Conservation (phyloP, 75 land plant species). For the Picea glauca region DNA sequence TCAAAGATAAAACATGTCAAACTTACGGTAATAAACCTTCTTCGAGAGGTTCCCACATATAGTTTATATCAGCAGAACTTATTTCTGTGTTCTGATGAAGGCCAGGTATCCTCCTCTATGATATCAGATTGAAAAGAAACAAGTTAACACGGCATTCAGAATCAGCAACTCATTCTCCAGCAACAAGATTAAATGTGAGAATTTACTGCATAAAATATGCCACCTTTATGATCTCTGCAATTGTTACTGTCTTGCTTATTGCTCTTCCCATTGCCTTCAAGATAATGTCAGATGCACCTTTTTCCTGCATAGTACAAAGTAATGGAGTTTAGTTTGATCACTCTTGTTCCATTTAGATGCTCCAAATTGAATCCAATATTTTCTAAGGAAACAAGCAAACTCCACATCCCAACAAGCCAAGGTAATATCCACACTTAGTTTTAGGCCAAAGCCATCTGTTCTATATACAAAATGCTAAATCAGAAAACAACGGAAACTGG, state of each 20-base stretch:
- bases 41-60: conserved; percentile 49
- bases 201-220: neutral
- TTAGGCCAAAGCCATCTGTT: neutral
- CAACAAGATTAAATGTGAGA: neutral
- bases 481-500: neutral
- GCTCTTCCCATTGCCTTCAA: conserved; percentile 97
- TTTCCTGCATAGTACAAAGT: conserved; percentile 45
- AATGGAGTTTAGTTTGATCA: neutral
- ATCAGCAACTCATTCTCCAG: neutral
- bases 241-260: conserved; percentile 91
- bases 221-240: conserved; percentile 91
- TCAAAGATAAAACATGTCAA: neutral
- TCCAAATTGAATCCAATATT: neutral
- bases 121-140: neutral
- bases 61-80: conserved; percentile 44
- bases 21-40: conserved; percentile 56
- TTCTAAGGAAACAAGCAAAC: neutral
- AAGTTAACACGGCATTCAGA: neutral
- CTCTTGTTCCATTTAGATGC: neutral
- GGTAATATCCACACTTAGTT: neutral
- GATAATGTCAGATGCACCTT: conserved; percentile 75
- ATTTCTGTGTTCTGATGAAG: conserved; percentile 47
- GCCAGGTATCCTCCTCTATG: conserved; percentile 46
- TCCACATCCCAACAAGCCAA: neutral
- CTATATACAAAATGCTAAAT: neutral